Base-by-base conservation (phyloP, 1,139 yeast species). In the Pichia sp. region DNA sequence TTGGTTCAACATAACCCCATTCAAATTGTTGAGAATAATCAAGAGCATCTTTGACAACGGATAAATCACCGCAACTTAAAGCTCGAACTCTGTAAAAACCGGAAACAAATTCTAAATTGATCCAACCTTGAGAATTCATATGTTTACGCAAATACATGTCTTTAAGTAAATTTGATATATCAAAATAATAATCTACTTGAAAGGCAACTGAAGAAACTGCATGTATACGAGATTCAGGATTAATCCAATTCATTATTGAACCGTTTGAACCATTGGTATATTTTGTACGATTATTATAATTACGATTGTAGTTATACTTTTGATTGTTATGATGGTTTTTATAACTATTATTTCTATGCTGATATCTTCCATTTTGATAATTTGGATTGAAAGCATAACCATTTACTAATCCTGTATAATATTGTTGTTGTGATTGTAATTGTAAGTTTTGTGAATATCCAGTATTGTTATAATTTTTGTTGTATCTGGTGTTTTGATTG, bases 161-260 rank as follows among this genome's bases (percentile, higher is more conserved):
- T 64, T 85, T 83, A 54, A 85, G 72, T 62, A 91, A 72, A 64
- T 91, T 91, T 55, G 88, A 95, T 42, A 81, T 72, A 22, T 93
- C 81, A 63, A 91, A 83, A 63, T 91, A 91, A 68, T 89, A 91
- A 59, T 86, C 91, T 45, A 88, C 68, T 69, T 88, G 96, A 53
- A 74, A 75, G 22, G 70, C 41, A 35, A 47, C 31, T 8, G 51
- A 40, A 10, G 26, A 16, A 29, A 45, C 33, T 16, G 46, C 46
- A n/a, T 34, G 28, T 26, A 40, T 35, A 25, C 48, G 40, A 10
- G 31, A 27, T 33, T 44, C 48, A 10, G 41, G 35, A 7, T 45
- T 28, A 15, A 38, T 37, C 47, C 47, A 43, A n/a, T 38, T 41
- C 29, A 43, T 29, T 23, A 29, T 32, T 31, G 25, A 34, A 21